A percentile compares a stretch with the other conserved stretches of the same genome.
phyloP scores from a whole-genome alignment of 2,329 filamentous ascomycete genomes.

The Diaporthe vexans region DNA sequence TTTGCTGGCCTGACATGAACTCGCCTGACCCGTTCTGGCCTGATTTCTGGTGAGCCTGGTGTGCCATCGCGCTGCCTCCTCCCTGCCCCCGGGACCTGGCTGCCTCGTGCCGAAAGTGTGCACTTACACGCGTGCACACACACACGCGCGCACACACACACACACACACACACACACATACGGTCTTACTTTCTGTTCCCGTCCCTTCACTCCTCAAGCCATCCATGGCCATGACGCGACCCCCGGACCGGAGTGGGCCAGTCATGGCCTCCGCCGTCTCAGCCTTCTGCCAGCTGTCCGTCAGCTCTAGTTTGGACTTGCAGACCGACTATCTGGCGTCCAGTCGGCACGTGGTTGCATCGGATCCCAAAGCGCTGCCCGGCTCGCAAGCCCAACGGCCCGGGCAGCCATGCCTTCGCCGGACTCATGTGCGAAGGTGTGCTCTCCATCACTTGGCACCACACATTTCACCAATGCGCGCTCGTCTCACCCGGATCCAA shows the following conservation, averaged over 20 bases:
- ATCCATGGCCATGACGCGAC: constrained; percentile 29
- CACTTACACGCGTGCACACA: background rate
- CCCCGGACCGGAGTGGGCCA: constrained; percentile 20
- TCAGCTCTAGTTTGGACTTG: constrained; percentile 28
- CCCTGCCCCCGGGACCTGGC: constrained; percentile 16
- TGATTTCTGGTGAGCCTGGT: constrained; percentile 25
- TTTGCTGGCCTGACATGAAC: constrained; percentile 4
- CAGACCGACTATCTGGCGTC: constrained; percentile 31
- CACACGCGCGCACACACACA: background rate
- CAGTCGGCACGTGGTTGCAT: constrained; percentile 30
- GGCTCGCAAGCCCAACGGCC: constrained; percentile 31
- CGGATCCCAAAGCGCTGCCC: constrained; percentile 28
- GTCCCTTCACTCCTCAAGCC: background rate
- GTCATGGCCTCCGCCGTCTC: constrained; percentile 18
- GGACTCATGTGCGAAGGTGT: constrained; percentile 21
- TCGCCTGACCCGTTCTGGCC: constrained; percentile 23
- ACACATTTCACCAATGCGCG: constrained; percentile 25
- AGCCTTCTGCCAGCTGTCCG: constrained; percentile 31
- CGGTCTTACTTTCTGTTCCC: background rate
- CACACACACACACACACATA: background rate
- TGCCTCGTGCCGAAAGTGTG: constrained; percentile 25
- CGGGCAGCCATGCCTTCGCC: constrained; percentile 31
- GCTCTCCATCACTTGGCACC: constrained; percentile 24
- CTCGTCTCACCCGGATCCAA: constrained; percentile 27
- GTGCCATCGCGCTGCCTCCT: constrained; percentile 16